Conservation (phyloP, 768 basidiomycete species). For the Tylopilus plumbeoviolaceoides region DNA sequence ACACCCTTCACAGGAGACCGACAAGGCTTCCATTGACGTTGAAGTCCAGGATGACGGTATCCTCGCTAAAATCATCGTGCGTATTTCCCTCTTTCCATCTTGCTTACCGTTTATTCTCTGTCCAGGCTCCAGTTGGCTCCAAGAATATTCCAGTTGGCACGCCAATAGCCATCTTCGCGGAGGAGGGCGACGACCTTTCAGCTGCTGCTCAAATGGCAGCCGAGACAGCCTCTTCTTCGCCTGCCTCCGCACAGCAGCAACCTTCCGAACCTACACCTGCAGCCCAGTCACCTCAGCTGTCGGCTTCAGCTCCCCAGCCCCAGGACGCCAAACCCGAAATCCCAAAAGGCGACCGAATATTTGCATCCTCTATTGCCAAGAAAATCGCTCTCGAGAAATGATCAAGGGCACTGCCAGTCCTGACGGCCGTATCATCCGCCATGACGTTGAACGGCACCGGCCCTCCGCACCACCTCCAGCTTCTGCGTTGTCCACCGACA, state of each 20-base stretch:
- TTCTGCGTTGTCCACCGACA: conserved; percentile 39
- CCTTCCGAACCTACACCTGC: conserved; percentile 42
- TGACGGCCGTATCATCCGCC: conserved; percentile 88
- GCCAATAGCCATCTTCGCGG: conserved; percentile 86
- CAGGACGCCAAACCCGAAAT: conserved; percentile 52
- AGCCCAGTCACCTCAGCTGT: conserved; percentile 28
- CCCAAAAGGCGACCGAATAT: conserved; percentile 74
- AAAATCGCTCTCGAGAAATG: conserved; percentile 91
- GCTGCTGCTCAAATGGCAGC: conserved; percentile 71
- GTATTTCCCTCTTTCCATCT: conserved; percentile 29
- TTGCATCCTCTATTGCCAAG: conserved; percentile 94
- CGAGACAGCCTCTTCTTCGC: conserved; percentile 47
- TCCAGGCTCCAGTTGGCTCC: conserved; percentile 73
- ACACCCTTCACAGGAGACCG: conserved; percentile 74
- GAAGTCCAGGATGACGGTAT: conserved; percentile 98
- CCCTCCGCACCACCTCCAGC: conserved; percentile 42
- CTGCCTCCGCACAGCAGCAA: conserved; percentile 33
- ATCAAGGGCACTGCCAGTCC: conserved; percentile 95
- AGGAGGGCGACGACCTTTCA: conserved; percentile 93
- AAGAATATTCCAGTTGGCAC: conserved; percentile 87
- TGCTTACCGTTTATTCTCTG: conserved; percentile 24
- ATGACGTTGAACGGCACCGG: conserved; percentile 91
- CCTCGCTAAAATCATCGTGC: conserved; percentile 92
- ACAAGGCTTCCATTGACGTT: conserved; percentile 99
- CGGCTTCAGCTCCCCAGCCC: conserved; percentile 9